A percentile compares a stretch with the other conserved stretches of the same genome.
These are phyloP conservation scores for Strombidium stylifer DNA, from an alignment of 73 alveolate genomes.

Conservation along the genomic window DNA sequence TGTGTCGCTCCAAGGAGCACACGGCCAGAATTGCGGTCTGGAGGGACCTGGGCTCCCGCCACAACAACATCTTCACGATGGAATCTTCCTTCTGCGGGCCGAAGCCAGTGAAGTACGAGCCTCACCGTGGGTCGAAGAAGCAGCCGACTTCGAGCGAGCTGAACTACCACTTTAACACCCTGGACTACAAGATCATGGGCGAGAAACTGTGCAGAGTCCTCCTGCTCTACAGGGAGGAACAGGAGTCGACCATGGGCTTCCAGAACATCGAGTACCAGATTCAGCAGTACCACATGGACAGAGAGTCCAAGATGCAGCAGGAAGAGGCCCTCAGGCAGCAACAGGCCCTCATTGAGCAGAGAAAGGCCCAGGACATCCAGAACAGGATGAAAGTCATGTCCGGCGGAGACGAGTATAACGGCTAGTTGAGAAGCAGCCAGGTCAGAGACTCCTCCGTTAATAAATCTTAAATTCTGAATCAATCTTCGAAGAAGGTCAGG, in stretches of 20 bases:
- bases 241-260: neutral
- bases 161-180: slow-evolving; percentile 44
- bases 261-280: slow-evolving; percentile 19
- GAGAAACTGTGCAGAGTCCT: slow-evolving; percentile 25
- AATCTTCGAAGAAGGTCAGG: neutral
- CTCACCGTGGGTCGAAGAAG: neutral
- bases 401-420: too few relatives aligned
- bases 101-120: neutral
- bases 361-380: neutral
- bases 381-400: too few relatives aligned
- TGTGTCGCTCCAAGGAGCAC: slow-evolving; percentile 71
- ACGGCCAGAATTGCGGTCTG: slow-evolving; percentile 91
- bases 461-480: neutral
- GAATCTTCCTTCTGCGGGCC: slow-evolving; percentile 91
- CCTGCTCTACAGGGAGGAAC: slow-evolving; percentile 3
- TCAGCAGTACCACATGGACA: slow-evolving; percentile 15
- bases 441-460: neutral
- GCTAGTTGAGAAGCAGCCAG: too few relatives aligned
- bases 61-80: slow-evolving; percentile 83
- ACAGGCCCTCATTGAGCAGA: neutral
- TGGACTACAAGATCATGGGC: slow-evolving; percentile 35
- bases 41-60: slow-evolving; percentile 81
- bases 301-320: neutral
- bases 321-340: neutral
- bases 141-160: neutral